Evolutionary conservation across 345 rosid genomes (phyloP), one percentile per base, ranked within the genome.

Genomic region (Rubroshorea leprosula): DNA sequence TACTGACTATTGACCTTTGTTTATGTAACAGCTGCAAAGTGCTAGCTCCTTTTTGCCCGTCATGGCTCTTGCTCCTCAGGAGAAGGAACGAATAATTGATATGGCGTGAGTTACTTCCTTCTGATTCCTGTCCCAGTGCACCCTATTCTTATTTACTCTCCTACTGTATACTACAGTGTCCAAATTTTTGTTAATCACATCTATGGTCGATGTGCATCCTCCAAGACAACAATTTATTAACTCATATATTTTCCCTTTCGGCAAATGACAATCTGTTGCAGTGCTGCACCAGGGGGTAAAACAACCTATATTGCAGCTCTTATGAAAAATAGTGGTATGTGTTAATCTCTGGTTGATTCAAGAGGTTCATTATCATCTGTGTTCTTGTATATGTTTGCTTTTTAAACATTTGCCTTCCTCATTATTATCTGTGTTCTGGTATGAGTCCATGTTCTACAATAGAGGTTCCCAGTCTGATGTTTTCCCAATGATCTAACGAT

Each of bases 31-130:
- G 99, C 78, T 85, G 61, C 99, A 93, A 83, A 83, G 97, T 68
- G 91, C 99, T 26, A 93, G 96, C 76, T 93, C 97, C 0, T 87
- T 93, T 75, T 73, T 93, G 82, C 96, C 97, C 25, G 95, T 93
- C 60, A 89, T 93, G 99, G 96, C 97, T 65, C 97, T 93, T 74
- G 99, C 97, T 49, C 97, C 99, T 58, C 85, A 81, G 68, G 99
- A 93, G 64, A 89, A 82, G 61, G 99, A 93, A 61, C 77, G 90
- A 41, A 61, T 93, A 57, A 80, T 93, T 57, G 99, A 93, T 66
- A 81, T 93, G 86, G 99, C 99, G 96, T 92, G 79, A 86, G 98
- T 77, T 60, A 60, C 38, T 49, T 22, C 43, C 15, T 45, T 52
- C 49, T 62, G 27, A 45, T 41, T 5, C 17, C 44, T 43, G 25